phyloP scores from a whole-genome alignment of 345 rosid genomes.

The Turritis glabra region DNA sequence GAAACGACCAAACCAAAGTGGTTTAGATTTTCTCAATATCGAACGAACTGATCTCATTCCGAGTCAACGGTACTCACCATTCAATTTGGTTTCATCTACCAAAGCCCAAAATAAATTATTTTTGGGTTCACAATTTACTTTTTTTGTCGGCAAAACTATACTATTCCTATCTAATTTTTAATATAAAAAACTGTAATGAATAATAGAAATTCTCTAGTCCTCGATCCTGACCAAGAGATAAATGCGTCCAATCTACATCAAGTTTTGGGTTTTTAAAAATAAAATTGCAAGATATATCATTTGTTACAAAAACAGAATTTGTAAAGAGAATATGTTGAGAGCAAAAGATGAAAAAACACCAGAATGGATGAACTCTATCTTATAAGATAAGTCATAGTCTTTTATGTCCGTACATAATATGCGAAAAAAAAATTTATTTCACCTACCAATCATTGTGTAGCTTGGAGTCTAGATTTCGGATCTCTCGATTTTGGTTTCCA shows the following conservation, averaged over 20 bases:
- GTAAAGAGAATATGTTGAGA: not conserved
- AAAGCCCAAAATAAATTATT: not conserved
- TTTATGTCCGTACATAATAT: not conserved
- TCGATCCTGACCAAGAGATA: not conserved
- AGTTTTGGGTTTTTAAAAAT: not conserved
- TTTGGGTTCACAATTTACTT: not conserved
- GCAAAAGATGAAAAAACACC: not conserved
- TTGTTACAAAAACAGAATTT: not conserved
- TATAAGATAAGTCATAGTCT: not conserved
- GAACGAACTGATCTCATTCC: not conserved
- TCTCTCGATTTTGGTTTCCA: not conserved
- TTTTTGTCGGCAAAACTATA: not conserved
- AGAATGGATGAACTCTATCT: not conserved
- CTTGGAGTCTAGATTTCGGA: not conserved
- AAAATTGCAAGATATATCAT: not conserved
- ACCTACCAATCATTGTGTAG: slow-evolving; percentile 7
- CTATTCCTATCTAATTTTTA: not conserved
- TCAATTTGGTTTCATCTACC: not conserved
- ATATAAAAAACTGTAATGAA: not conserved
- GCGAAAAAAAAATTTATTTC: not conserved
- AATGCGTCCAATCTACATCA: not conserved
- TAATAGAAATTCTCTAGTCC: not conserved
- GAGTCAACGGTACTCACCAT: not conserved
- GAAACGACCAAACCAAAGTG: not conserved
- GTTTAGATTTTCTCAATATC: not conserved